Conservation (phyloP, 1,284 basidiomycete genomes). For the Polyporus tsugae region DNA sequence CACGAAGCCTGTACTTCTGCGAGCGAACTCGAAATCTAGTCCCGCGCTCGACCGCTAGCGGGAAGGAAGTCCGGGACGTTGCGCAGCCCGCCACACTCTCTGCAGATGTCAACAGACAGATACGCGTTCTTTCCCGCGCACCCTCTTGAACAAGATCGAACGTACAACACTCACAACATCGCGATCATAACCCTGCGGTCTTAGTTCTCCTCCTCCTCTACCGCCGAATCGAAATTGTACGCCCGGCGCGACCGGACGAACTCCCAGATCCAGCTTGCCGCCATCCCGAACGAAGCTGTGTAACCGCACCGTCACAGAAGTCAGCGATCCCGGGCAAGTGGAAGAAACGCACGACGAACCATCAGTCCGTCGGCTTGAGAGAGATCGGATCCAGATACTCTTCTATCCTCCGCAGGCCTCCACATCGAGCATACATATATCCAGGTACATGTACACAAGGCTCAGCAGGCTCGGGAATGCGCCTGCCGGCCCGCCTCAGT, state of each 20-base stretch:
- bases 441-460: slow-evolving; percentile 88
- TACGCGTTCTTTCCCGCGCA: not conserved
- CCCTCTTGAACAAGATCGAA: too few species aligned
- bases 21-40: slow-evolving; percentile 3
- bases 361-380: slow-evolving; percentile 79
- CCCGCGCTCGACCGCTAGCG: slow-evolving; percentile 13
- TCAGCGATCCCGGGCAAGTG: not conserved
- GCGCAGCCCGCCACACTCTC: slow-evolving; percentile 39
- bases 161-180: slow-evolving; percentile 73
- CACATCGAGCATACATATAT: slow-evolving; percentile 89
- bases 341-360: slow-evolving; percentile 55
- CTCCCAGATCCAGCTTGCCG: slow-evolving; percentile 92
- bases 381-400: slow-evolving; percentile 85
- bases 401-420: slow-evolving; percentile 72
- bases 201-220: slow-evolving; percentile 93
- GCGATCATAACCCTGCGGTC: slow-evolving; percentile 81
- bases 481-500: slow-evolving; percentile 28
- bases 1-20: not conserved
- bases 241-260: slow-evolving; percentile 91
- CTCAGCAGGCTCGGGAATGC: slow-evolving; percentile 88
- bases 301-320: not conserved
- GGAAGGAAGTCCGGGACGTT: slow-evolving; percentile 37
- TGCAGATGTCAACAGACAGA: slow-evolving; percentile 17
- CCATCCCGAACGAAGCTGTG: slow-evolving; percentile 84
- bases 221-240: slow-evolving; percentile 92